These are phyloP conservation scores for Lachnellula cervina DNA, from an alignment of 2,329 filamentous ascomycete genomes.

Conservation along the genomic window DNA sequence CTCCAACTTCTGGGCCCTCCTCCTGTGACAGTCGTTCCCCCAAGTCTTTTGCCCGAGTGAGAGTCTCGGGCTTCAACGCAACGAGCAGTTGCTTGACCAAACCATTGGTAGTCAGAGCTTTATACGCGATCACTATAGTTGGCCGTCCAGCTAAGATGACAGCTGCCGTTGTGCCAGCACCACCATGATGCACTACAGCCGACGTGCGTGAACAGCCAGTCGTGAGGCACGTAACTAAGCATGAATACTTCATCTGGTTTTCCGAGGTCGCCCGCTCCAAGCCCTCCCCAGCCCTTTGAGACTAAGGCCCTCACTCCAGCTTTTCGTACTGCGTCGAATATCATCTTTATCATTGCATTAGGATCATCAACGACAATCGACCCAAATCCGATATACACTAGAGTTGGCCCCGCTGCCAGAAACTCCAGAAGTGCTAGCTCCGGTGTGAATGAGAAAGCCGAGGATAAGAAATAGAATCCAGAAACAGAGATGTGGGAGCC, in stretches of 20 bases:
- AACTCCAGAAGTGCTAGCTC: constrained; percentile 59
- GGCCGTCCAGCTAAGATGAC: constrained; percentile 40
- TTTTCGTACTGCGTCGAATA: constrained; percentile 59
- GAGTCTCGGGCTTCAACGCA: no score
- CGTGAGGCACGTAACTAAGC: constrained; percentile 65
- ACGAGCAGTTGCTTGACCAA: no score
- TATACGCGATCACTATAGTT: background rate
- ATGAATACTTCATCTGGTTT: constrained; percentile 50
- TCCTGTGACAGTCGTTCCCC: no score
- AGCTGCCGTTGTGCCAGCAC: constrained; percentile 68
- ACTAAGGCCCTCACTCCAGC: constrained; percentile 64
- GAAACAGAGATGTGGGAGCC: constrained; percentile 32
- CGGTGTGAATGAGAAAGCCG: constrained; percentile 59
- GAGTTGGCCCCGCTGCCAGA: constrained; percentile 48
- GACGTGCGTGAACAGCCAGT: constrained; percentile 67
- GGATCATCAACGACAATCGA: constrained; percentile 69
- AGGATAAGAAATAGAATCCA: constrained; percentile 68
- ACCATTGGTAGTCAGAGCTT: no score
- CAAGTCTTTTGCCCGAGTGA: no score
- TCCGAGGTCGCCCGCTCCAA: constrained; percentile 52
- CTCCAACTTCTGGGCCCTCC: no score
- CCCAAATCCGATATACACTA: constrained; percentile 58
- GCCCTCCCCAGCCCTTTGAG: constrained; percentile 67
- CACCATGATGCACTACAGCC: constrained; percentile 66
- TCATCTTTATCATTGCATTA: constrained; percentile 60